Conservation (phyloP, 78 protist genomes). For the Dictyostelium citrinum region DNA sequence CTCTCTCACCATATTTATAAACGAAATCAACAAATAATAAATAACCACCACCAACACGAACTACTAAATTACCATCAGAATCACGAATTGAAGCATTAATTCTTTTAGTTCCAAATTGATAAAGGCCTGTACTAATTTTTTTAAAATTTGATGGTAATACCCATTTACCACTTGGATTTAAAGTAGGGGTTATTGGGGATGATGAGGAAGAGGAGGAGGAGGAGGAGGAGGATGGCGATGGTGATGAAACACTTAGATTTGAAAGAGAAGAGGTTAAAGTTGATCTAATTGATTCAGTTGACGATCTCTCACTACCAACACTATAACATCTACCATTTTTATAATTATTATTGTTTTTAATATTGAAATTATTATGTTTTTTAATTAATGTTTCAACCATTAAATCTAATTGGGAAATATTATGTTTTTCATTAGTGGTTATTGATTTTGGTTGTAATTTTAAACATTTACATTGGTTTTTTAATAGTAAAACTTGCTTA, state of each 20-base stretch:
- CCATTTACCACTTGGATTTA: not conserved
- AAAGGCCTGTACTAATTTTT: not conserved
- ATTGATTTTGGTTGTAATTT: not conserved
- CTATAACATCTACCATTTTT: not conserved
- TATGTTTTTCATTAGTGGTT: not conserved
- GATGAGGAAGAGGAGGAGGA: no score
- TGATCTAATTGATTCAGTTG: not conserved
- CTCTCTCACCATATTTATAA: slow-evolving; percentile 15
- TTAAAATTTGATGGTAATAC: slow-evolving; percentile 34
- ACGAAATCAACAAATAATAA: slow-evolving; percentile 1
- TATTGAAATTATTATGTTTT: not conserved
- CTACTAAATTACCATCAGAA: slow-evolving; percentile 6
- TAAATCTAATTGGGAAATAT: not conserved
- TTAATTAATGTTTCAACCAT: not conserved
- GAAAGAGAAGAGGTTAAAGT: not conserved
- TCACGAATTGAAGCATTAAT: slow-evolving; percentile 1
- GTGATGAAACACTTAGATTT: not conserved
- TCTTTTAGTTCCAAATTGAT: slow-evolving; percentile 32
- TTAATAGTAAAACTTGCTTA: not conserved
- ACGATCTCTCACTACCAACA: not conserved
- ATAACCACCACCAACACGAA: slow-evolving; percentile 60
- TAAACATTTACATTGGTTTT: not conserved
- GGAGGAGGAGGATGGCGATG: no score
- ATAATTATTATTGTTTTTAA: not conserved
- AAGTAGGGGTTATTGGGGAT: not conserved